Evolutionary conservation across 805 yeast species (phyloP).

Genomic region (Monosporozyma servazzii): DNA sequence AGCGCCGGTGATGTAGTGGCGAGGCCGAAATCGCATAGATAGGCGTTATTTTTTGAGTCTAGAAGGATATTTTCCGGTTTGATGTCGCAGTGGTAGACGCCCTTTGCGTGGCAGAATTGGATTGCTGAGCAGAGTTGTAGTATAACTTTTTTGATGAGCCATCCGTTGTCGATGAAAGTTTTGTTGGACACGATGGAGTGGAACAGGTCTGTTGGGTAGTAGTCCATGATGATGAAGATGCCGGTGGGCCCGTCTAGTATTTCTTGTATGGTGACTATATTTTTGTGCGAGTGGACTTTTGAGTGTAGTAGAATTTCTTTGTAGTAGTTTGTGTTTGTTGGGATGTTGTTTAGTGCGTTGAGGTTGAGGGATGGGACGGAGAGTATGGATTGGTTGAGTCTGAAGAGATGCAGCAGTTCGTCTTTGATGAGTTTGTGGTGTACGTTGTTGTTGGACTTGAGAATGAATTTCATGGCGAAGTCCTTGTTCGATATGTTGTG

Average conservation of each 20-base stretch:
- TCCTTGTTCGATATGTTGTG: constrained; percentile 42
- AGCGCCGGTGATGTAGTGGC: constrained; percentile 55
- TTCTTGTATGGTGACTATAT: constrained; percentile 65
- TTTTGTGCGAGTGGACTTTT: constrained; percentile 68
- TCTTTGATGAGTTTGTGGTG: constrained; percentile 1
- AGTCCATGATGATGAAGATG: constrained; percentile 73
- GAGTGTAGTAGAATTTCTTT: constrained; percentile 69
- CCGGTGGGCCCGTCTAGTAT: constrained; percentile 56
- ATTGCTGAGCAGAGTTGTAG: constrained; percentile 77
- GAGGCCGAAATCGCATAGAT: constrained; percentile 81
- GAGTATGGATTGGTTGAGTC: constrained; percentile 17
- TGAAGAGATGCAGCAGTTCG: constrained; percentile 17
- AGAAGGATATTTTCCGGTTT: constrained; percentile 91
- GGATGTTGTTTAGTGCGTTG: constrained; percentile 24
- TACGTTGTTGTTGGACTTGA: constrained; percentile 29
- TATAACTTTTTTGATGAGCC: constrained; percentile 47
- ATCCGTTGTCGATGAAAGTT: constrained; percentile 46
- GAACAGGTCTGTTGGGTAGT: constrained; percentile 79
- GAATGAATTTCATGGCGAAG: constrained; percentile 65
- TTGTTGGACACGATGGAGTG: constrained; percentile 70
- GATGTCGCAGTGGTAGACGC: constrained; percentile 88
- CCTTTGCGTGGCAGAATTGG: constrained; percentile 69
- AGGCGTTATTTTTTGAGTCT: constrained; percentile 45
- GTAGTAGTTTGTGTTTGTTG: constrained; percentile 33
- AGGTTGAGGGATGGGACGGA: constrained; percentile 26